Conservation (phyloP, 192 early-diverging fungal species). For the Lobosporangium transversale region DNA sequence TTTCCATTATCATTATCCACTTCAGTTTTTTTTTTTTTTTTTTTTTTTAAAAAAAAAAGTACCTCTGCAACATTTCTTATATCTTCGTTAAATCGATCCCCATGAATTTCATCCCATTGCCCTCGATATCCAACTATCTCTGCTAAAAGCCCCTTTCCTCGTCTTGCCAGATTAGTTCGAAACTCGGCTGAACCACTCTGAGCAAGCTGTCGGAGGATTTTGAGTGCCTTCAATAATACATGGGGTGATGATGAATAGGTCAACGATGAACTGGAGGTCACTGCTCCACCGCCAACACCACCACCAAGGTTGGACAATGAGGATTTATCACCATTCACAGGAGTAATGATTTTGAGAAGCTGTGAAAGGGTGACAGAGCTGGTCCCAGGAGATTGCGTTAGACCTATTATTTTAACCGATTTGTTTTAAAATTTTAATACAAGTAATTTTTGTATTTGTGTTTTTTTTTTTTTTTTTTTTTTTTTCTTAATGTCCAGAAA, state of each 20-base stretch:
- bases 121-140: slow-evolving; percentile 38
- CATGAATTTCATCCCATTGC: slow-evolving; percentile 45
- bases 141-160: slow-evolving; percentile 13
- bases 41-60: no score
- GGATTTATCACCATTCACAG: no score
- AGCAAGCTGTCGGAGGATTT: slow-evolving; percentile 44
- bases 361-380: slow-evolving; percentile 17
- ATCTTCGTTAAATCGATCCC: slow-evolving; percentile 37
- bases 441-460: neutral
- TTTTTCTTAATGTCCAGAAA: no score
- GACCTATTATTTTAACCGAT: neutral
- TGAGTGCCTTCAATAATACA: slow-evolving; percentile 43
- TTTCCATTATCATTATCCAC: no score
- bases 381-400: slow-evolving; percentile 35
- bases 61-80: slow-evolving; percentile 36
- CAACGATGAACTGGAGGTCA: neutral
- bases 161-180: slow-evolving; percentile 14
- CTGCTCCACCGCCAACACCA: neutral
- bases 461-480: neutral
- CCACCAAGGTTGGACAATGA: no score
- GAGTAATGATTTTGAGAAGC: slow-evolving; percentile 34
- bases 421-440: no score
- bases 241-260: slow-evolving; percentile 26
- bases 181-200: slow-evolving; percentile 45
- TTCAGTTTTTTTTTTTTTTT: no score